A percentile compares a stretch with the other conserved stretches of the same genome.
Evolutionary conservation across 768 basidiomycete genomes (phyloP).

Genomic region (Leccinum uliginosum): DNA sequence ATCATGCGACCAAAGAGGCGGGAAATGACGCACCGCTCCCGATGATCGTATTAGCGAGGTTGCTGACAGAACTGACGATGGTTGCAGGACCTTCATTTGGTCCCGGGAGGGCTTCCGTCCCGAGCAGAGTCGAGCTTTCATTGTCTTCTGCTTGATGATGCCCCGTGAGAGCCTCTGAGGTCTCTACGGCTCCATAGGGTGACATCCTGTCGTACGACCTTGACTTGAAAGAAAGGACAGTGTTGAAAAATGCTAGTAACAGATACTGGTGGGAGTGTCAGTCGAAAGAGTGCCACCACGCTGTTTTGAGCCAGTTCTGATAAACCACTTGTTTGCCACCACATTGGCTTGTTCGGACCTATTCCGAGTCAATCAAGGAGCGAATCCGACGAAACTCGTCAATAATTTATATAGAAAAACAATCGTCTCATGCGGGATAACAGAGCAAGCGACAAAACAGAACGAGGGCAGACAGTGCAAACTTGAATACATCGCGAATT

Average conservation of each 20-base stretch:
- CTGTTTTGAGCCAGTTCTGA: background rate
- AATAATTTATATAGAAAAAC: background rate
- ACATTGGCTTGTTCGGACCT: background rate
- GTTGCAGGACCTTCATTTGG: conserved; percentile 63
- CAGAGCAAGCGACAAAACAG: conserved; percentile 7
- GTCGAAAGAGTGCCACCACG: background rate
- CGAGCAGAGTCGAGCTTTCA: conserved; percentile 62
- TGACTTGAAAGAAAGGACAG: background rate
- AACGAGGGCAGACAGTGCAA: conserved; percentile 3
- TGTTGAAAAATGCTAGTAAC: background rate
- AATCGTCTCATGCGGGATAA: background rate
- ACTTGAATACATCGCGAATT: conserved; percentile 13
- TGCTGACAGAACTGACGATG: conserved; percentile 66
- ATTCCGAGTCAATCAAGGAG: background rate
- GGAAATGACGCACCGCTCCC: conserved; percentile 64
- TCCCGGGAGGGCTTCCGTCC: conserved; percentile 28
- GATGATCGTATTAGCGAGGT: conserved; percentile 86
- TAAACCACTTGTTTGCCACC: background rate
- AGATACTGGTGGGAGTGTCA: background rate
- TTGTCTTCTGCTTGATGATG: conserved; percentile 23
- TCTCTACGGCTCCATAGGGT: conserved; percentile 57
- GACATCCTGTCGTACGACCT: conserved; percentile 60
- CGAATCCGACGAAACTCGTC: background rate
- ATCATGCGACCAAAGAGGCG: background rate
- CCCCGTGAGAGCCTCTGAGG: conserved; percentile 14